Evolutionary conservation across 1,139 yeast species (phyloP), one percentile per base, ranked within the genome.

Genomic region (Suhomyces bribrorum): DNA sequence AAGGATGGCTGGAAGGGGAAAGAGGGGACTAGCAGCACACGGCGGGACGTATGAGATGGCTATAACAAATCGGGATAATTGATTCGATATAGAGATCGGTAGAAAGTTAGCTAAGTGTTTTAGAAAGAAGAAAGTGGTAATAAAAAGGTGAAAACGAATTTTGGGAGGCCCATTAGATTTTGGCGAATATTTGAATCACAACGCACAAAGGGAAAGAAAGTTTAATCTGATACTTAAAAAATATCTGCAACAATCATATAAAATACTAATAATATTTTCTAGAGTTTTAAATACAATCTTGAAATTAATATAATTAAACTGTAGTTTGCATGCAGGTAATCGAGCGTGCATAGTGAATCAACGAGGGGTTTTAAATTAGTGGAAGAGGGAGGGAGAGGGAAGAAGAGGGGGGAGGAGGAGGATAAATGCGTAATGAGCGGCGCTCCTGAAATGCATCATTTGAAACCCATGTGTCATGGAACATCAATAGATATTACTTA

Each of bases 121-220:
- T n/a, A n/a, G n/a, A n/a, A n/a, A 5, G 18, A 29, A 20, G 12
- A 20, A 20, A 16, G 32, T 18, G 24, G 14, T 13, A 13, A 12
- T n/a, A 29, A 34, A 34, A 18, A 25, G 20, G 26, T 12, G n/a
- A 23, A 14, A 36, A 26, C 8, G 23, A 20, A 8, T 20, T 20
- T 25, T 20, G 39, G 32, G 34, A 34, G 32, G n/a, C n/a, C n/a
- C n/a, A n/a, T n/a, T n/a, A n/a, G n/a, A n/a, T n/a, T n/a, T 30
- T 31, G 34, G 34, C 25, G 37, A 25, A 26, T 28, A 25, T 20
- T 23, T n/a, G 31, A 31, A 36, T 31, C 34, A 36, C 23, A 28
- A 27, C 38, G 26, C 38, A 36, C 38, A 36, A 36, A 35, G 34
- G 30, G 35, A 31, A 28, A 31, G 26, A 31, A 28, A 36, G 35